phyloP scores from a whole-genome alignment of 2,329 filamentous ascomycete species.

The Neofusicoccum sp. region DNA sequence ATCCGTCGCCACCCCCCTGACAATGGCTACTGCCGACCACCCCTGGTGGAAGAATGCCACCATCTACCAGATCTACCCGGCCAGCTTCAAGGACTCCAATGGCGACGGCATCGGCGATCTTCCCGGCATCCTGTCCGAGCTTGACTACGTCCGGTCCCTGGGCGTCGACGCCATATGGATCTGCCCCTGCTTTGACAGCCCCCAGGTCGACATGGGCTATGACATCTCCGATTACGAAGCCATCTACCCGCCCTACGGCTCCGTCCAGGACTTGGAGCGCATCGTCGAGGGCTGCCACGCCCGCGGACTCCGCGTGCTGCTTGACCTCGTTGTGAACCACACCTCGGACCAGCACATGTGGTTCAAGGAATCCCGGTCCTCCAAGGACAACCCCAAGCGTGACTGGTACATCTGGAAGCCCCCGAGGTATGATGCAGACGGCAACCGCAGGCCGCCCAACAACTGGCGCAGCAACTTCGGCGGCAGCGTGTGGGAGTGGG shows the following conservation, averaged over 20 bases:
- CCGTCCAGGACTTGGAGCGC: conserved; percentile 42
- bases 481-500: conserved; percentile 68
- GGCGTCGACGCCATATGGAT: conserved; percentile 27
- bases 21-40: conserved; percentile 7
- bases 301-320: conserved; percentile 41
- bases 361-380: conserved; percentile 60
- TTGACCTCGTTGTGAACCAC: conserved; percentile 46
- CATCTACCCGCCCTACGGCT: conserved; percentile 44
- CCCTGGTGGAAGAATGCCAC: conserved; percentile 61
- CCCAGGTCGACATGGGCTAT: conserved; percentile 50
- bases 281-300: conserved; percentile 40
- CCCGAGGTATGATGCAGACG: conserved; percentile 50
- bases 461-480: conserved; percentile 72
- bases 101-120: conserved; percentile 60
- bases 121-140: conserved; percentile 59
- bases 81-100: conserved; percentile 63
- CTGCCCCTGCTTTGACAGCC: conserved; percentile 43
- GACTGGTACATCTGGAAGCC: conserved; percentile 62
- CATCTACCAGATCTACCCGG: conserved; percentile 58
- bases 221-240: conserved; percentile 44
- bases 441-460: conserved; percentile 69
- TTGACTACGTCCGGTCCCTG: conserved; percentile 58
- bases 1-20: background rate
- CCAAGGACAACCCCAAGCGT: conserved; percentile 52
- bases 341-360: conserved; percentile 51